phyloP scores from a whole-genome alignment of 148 eudicot genomes.

The Nepenthes gracilis region DNA sequence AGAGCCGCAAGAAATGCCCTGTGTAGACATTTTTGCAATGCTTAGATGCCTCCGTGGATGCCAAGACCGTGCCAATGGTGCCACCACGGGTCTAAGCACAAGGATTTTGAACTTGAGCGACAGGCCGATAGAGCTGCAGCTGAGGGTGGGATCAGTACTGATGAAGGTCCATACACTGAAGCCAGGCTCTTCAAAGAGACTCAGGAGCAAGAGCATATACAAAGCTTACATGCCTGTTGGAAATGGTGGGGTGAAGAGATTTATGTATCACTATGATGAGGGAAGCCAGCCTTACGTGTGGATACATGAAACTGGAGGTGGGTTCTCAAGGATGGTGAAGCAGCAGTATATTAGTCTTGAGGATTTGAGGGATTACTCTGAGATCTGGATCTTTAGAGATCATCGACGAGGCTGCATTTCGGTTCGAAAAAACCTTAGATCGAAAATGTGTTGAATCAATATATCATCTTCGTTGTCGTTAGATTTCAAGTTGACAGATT shows the following conservation, averaged over 20 bases:
- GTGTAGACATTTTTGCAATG: constrained; percentile 29
- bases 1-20: constrained; percentile 17
- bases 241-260: constrained; percentile 24
- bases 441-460: constrained; percentile 37
- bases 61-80: constrained; percentile 3
- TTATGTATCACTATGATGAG: constrained; percentile 56
- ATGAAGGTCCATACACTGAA: constrained; percentile 63
- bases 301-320: constrained; percentile 63
- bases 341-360: constrained; percentile 83
- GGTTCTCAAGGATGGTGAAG: constrained; percentile 69
- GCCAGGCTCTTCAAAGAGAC: constrained; percentile 63
- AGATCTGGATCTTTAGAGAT: constrained; percentile 65
- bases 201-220: constrained; percentile 59
- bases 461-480: too few relatives aligned
- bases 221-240: constrained; percentile 50
- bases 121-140: constrained; percentile 64
- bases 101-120: constrained; percentile 60
- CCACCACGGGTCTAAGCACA: constrained; percentile 34
- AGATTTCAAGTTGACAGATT: too few relatives aligned
- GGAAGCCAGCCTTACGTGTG: constrained; percentile 70
- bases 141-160: constrained; percentile 62
- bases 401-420: constrained; percentile 66
- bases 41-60: constrained; percentile 33
- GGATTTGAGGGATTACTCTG: constrained; percentile 76
- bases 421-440: constrained; percentile 48